Conservation (phyloP, 1,284 basidiomycete species). For the Termitomyces sp. region DNA sequence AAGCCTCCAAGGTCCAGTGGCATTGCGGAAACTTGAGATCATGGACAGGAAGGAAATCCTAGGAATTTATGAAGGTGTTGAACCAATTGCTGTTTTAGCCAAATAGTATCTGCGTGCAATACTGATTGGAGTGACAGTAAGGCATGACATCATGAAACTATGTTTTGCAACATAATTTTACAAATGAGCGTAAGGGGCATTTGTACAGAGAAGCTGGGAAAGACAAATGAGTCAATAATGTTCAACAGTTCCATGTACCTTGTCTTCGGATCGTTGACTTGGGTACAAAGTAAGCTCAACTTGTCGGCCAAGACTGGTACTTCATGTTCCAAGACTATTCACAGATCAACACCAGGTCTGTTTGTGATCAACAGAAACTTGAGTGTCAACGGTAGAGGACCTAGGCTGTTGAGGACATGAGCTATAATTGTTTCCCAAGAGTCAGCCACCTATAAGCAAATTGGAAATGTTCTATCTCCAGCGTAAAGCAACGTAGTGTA, state of each 20-base stretch:
- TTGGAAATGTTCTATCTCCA: not conserved
- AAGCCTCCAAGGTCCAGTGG: conserved; percentile 14
- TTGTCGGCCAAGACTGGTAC: too few relatives aligned
- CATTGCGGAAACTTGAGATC: conserved; percentile 15
- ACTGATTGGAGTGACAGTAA: conserved; percentile 28
- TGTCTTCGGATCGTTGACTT: too few relatives aligned
- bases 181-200: not conserved
- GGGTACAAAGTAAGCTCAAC: too few relatives aligned
- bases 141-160: conserved; percentile 21
- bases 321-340: not conserved
- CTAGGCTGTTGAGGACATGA: not conserved
- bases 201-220: too few relatives aligned
- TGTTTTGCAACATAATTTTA: conserved; percentile 24
- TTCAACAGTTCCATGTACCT: too few relatives aligned
- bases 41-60: conserved; percentile 22
- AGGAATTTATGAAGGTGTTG: conserved; percentile 17
- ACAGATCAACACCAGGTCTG: not conserved
- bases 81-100: conserved; percentile 17
- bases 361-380: not conserved
- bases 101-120: conserved; percentile 19
- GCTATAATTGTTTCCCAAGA: not conserved
- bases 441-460: not conserved
- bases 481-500: not conserved
- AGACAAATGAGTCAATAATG: too few relatives aligned
- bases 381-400: not conserved